Evolutionary conservation across 2,329 filamentous ascomycete species (phyloP), one percentile per base, ranked within the genome.

Genomic region (Aspergillus puulaauensis): DNA sequence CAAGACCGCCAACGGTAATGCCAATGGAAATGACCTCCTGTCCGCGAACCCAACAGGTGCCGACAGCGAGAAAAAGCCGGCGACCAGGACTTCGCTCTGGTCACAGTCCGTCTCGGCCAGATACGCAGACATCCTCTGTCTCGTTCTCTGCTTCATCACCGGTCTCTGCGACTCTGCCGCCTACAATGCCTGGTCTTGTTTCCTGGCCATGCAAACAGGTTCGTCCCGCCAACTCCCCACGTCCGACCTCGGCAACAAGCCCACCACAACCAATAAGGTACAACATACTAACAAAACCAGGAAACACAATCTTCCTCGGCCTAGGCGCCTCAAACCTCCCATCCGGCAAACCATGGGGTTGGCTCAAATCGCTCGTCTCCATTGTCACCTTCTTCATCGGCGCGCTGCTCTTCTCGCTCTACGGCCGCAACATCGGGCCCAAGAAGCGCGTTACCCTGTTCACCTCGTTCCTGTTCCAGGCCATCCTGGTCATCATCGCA

Each of bases 151-250:
- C 40, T 74, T 79, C 52, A 65, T 74, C 33, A 79, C 76, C 0
- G 77, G 77, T 1, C 68, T 80, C 19, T 77, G 77, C 50, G 77
- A 80, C 60, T 75, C 75, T 57, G 73, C 75, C 41, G 73, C 77
- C 11, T 79, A 78, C 68, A 77, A 77, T 62, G 75, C 76, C 14
- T 79, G 77, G 76, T 75, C 73, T 33, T 79, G 77, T 59, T 80
- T 80, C 66, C 67, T 79, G 41, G 75, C 75, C 52, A 79, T 80
- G 77, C 77, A 80, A 60, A 79, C 77, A 2, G 77, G 77, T 78
- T 11, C 27, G 27, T 31, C 27, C 27, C 27, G 4, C 9, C 1
- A 73, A 27, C 68, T 60, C 23, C 15, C 33, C 15, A 33, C 15
- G 21, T 24, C 24, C 45, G 27, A 31, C 27, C 8, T 31, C 27